Evolutionary conservation across 1,284 basidiomycete species (phyloP).

Genomic region (Ustilago lituana): DNA sequence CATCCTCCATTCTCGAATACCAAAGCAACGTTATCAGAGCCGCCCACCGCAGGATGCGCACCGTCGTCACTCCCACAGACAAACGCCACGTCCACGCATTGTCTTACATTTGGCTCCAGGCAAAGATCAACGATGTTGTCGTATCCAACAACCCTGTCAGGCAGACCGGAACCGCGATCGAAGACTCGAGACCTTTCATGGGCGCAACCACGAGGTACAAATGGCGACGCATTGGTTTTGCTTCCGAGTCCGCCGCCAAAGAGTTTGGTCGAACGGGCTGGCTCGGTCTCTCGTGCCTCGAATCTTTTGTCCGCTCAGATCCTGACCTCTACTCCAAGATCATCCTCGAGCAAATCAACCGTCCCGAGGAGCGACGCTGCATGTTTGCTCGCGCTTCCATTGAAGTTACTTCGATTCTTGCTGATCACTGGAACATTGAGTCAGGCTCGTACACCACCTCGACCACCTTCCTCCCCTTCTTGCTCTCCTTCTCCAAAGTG

Average conservation of each 20-base stretch:
- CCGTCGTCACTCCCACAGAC: slow-evolving; percentile 71
- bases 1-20: slow-evolving; percentile 87
- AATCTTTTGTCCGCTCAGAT: slow-evolving; percentile 77
- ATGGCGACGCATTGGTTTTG: slow-evolving; percentile 83
- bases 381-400: slow-evolving; percentile 86
- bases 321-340: slow-evolving; percentile 85
- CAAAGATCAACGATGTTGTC: slow-evolving; percentile 67
- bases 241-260: slow-evolving; percentile 79
- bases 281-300: slow-evolving; percentile 75
- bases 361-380: slow-evolving; percentile 80
- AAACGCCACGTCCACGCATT: slow-evolving; percentile 59
- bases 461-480: slow-evolving; percentile 86
- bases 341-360: slow-evolving; percentile 83
- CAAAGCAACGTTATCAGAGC: slow-evolving; percentile 87
- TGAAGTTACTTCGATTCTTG: slow-evolving; percentile 77
- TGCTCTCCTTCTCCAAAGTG: slow-evolving; percentile 82
- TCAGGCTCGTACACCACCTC: slow-evolving; percentile 76
- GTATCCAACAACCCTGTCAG: slow-evolving; percentile 71
- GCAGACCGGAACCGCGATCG: slow-evolving; percentile 69
- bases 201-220: slow-evolving; percentile 71
- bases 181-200: slow-evolving; percentile 66
- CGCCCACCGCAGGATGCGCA: slow-evolving; percentile 81
- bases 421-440: slow-evolving; percentile 58
- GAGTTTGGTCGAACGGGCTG: slow-evolving; percentile 87
- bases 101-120: slow-evolving; percentile 62